Base-by-base conservation (phyloP, 441 rosid species). In the Corymbia citriodora region DNA sequence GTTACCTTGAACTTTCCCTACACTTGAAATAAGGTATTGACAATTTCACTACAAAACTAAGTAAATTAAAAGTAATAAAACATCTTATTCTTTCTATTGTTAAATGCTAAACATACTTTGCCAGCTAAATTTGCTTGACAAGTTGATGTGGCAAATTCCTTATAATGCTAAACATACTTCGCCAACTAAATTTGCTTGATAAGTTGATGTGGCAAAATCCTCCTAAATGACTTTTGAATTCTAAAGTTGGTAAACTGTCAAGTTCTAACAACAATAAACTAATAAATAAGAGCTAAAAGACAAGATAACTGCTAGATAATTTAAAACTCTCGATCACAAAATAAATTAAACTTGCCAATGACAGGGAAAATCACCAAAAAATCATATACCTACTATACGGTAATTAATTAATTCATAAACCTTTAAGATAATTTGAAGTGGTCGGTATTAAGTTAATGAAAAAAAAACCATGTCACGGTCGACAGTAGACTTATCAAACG, bases 401-500 rank as follows among this genome's bases (percentile, higher is more conserved):
- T 12, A 15, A 3, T 4, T n/a, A 61, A 27, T 61, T 27, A 0
- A 61, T 0, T 61, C 31, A 3, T 27, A 3, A 0, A 61, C 16
- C 29, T 61, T 61, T 61, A 2, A 61, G 68, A 61, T 1, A 6
- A 27, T 61, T 61, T 61, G 68, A 57, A 57, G 29, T 57, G 29
- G 9, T 57, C 5, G 10, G 31, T 61, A 27, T 61, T 12, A 61
- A 61, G n/a, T 7, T 27, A 61, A 25, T 61, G 12, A 61, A 61
- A 61, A 61, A 10, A 61, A 61, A 61, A 27, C 15, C 11, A 25
- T 27, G 16, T 25, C 29, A 10, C 27, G n/a, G n/a, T 25, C 0
- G 2, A 27, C 16, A 11, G 12, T 61, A 57, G 31, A 61, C 29
- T 29, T 57, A 57, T 23, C 63, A 59, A 59, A 59, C 0, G 29